Conservation (phyloP, 1,284 basidiomycete genomes). For the Ustilago trichophora region DNA sequence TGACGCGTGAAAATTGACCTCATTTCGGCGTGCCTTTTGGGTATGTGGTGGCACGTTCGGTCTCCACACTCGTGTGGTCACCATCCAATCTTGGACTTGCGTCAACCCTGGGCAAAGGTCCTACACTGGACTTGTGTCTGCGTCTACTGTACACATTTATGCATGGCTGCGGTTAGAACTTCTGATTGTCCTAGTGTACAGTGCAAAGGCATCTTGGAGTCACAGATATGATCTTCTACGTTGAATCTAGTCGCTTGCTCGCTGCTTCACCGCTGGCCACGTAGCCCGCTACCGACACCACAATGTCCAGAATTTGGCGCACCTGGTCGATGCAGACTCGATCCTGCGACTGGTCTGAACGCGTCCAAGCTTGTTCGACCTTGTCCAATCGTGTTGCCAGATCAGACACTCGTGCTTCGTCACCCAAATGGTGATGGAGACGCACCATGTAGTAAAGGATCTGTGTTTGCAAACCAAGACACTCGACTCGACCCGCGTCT, state of each 20-base stretch:
- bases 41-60: too few relatives aligned
- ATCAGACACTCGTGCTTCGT: not conserved
- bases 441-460: slow-evolving; percentile 50
- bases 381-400: slow-evolving; percentile 5
- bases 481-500: slow-evolving; percentile 29
- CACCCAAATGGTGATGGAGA: slow-evolving; percentile 34
- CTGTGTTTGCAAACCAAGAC: slow-evolving; percentile 29
- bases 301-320: slow-evolving; percentile 25
- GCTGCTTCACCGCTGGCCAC: slow-evolving; percentile 40
- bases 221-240: too few relatives aligned
- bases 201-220: too few relatives aligned
- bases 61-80: too few relatives aligned
- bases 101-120: too few relatives aligned
- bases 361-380: slow-evolving; percentile 21
- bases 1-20: too few relatives aligned
- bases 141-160: too few relatives aligned
- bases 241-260: not conserved
- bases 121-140: too few relatives aligned
- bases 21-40: too few relatives aligned
- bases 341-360: slow-evolving; percentile 8
- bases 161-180: too few relatives aligned
- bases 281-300: slow-evolving; percentile 33
- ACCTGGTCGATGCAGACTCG: slow-evolving; percentile 11
- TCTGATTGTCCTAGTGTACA: too few relatives aligned
- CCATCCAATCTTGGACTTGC: too few relatives aligned